Base-by-base conservation (phyloP, 2,329 filamentous ascomycete genomes). In the Gremmenia infestans region DNA sequence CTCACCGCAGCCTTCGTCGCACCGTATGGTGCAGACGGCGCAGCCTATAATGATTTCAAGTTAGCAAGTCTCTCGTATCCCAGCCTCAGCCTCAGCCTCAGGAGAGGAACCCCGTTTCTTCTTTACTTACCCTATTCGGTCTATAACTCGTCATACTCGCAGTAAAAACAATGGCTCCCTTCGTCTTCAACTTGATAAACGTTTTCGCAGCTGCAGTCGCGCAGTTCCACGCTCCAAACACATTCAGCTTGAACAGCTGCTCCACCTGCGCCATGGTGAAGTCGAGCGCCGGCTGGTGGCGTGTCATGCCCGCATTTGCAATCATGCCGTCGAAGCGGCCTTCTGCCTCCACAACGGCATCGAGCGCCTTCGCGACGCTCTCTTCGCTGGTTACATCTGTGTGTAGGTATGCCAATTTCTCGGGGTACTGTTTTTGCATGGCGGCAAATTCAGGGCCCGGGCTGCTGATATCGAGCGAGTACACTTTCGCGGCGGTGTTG, bases 291-390 rank as follows among this genome's bases (percentile, higher is more conserved):
- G 86, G 87, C 54, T 74, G 76, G 73, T 86, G 80, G 63, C 87
- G 86, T 5, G 87, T 89, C 59, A 83, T 81, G 55, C 87, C 87
- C 19, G 87, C 86, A 71, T 87, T 87, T 72, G 83, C 83, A 62
- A 87, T 80, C 72, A 86, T 85, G 65, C 79, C 80, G 66, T 87
- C 83, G 66, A 87, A 80, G 73, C 84, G 79, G 72, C 83, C 83
- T 47, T 91, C 92, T 68, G 92, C 88, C 63, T 76, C 74, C 68
- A 86, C 75, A 52, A 86, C 81, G 45, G 81, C 75, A 60, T 76
- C 71, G 65, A 86, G 81, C 54, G 85, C 54, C 37, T 54, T 72
- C 69, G 81, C 72, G 56, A 82, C 81, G 5, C 36, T 39, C 6
- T 74, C 76, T 53, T 70, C 69, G 6, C 79, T 54, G 0, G 73